phyloP scores from a whole-genome alignment of 192 early-diverging fungal species.

The Coemansia umbellata region DNA sequence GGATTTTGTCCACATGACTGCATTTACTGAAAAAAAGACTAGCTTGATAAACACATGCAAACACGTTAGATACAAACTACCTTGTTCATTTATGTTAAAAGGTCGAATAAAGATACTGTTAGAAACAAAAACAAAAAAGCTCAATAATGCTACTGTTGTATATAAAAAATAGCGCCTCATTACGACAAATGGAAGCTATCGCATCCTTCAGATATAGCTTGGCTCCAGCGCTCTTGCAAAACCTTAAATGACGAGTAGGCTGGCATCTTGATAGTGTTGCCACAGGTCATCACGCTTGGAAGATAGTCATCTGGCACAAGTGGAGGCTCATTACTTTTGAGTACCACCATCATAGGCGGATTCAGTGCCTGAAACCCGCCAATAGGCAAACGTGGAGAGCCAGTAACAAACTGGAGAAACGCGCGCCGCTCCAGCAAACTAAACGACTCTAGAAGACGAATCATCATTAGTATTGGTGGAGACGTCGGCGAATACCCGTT shows the following conservation, averaged over 20 bases:
- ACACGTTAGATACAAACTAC: no score
- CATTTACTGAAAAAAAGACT: no score
- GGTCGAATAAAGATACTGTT: no score
- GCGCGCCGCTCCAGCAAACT: constrained; percentile 58
- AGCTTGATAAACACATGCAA: no score
- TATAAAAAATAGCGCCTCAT: neutral
- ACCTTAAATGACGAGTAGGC: constrained; percentile 67
- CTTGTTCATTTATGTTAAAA: no score
- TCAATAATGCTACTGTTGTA: neutral
- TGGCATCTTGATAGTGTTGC: constrained; percentile 91
- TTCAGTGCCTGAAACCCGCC: constrained; percentile 81
- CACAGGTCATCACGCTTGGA: constrained; percentile 96
- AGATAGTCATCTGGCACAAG: constrained; percentile 70
- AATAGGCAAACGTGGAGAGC: constrained; percentile 82
- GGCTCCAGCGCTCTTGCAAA: constrained; percentile 60
- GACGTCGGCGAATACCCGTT: constrained; percentile 80
- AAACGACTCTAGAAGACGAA: constrained; percentile 67
- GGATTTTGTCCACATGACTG: no score
- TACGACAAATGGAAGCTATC: constrained; percentile 70
- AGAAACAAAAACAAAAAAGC: neutral
- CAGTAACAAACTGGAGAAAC: constrained; percentile 86
- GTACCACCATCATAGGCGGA: constrained; percentile 84
- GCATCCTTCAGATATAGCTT: constrained; percentile 81
- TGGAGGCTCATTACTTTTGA: constrained; percentile 68
- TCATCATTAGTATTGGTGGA: constrained; percentile 59